Percentiles rank a stretch among this genome's conserved stretches.
Conservation (phyloP, 2,329 filamentous ascomycete species). For the Didymosphaeria variabile region DNA sequence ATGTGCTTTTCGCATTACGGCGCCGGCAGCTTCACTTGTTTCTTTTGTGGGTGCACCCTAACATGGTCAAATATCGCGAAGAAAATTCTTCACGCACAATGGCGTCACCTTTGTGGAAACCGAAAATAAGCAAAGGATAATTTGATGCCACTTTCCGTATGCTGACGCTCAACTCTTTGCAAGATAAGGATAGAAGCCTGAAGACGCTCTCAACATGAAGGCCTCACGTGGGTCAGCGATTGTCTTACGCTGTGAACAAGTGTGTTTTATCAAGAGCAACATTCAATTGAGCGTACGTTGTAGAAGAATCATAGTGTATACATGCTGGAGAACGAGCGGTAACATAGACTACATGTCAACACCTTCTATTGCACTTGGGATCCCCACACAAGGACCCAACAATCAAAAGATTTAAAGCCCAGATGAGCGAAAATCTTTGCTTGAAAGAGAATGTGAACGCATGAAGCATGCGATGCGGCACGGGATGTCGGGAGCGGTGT, state of each 20-base stretch:
- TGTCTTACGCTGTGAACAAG: too few species aligned
- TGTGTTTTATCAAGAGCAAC: background rate
- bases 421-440: background rate
- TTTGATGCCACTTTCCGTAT: background rate
- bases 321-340: background rate
- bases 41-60: background rate
- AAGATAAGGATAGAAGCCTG: background rate
- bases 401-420: background rate
- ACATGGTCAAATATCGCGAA: background rate
- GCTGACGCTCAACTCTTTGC: background rate
- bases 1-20: background rate
- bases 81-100: background rate
- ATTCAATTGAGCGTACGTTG: background rate
- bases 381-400: background rate
- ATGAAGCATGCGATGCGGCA: background rate
- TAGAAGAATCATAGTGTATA: background rate
- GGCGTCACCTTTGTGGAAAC: background rate
- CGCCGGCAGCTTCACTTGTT: background rate
- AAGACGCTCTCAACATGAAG: background rate
- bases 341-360: background rate
- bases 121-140: background rate
- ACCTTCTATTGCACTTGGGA: background rate
- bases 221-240: background rate
- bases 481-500: background rate
- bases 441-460: background rate